These are phyloP conservation scores for Lumnitzera littorea DNA, from an alignment of 345 rosid species.

Conservation along the genomic window DNA sequence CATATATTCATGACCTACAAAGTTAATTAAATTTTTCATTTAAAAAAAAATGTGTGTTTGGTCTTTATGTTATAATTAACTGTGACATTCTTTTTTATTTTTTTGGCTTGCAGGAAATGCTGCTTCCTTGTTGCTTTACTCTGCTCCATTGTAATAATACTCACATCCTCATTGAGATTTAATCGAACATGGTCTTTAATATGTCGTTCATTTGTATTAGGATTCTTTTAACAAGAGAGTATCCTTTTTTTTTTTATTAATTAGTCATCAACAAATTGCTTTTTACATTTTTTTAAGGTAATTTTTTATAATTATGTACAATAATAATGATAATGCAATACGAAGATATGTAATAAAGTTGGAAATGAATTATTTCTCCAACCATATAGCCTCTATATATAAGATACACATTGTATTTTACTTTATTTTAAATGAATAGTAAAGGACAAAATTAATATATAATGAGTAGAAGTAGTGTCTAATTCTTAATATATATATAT, in stretches of 20 bases:
- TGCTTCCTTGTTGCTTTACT: constrained; percentile 57
- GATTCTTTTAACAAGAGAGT: background rate
- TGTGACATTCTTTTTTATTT: background rate
- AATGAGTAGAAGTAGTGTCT: no score
- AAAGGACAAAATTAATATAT: no score
- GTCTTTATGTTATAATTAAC: background rate
- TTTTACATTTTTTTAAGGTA: no score
- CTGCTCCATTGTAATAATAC: constrained; percentile 60
- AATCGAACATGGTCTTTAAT: background rate
- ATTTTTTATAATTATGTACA: no score
- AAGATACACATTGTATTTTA: no score
- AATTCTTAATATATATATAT: no score
- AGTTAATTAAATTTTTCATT: background rate
- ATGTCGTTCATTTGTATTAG: background rate
- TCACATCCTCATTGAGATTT: background rate
- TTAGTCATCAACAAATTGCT: no score
- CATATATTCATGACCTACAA: constrained; percentile 4
- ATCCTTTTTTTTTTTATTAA: background rate
- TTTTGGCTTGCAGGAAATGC: constrained; percentile 61
- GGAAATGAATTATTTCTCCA: no score
- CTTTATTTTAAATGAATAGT: no score
- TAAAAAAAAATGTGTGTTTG: background rate
- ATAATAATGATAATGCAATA: no score
- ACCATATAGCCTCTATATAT: no score
- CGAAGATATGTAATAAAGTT: no score